Base-by-base conservation (phyloP, 2,329 filamentous ascomycete species). In the Cytospora mali region DNA sequence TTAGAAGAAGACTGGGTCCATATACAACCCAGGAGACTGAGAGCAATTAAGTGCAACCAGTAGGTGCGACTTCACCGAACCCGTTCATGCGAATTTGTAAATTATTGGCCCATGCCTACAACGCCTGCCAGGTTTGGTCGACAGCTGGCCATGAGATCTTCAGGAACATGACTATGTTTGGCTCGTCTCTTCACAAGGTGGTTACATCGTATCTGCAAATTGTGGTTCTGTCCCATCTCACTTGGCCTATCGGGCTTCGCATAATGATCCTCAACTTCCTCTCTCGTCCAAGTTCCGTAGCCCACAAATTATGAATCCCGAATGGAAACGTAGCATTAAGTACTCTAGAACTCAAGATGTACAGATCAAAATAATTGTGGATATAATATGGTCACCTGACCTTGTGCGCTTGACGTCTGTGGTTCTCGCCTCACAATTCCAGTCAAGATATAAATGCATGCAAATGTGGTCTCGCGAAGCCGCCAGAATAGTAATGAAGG, bases 201-300 rank as follows among this genome's bases (percentile, higher is more conserved):
- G 35, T 33, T 21, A n/a, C 16, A 13, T 33, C 9, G 11, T 52
- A 52, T 4, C 25, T 52, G 50, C 27, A 29, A 10, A 23, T n/a
- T 6, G 27, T n/a, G 7, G 27, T 29, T 25, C 23, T n/a, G 9
- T 49, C 29, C 21, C 35, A 10, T 6, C 2, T 61, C 49, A 18
- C 14, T 35, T 27, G 35, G 39, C 50, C 28, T 54, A 11, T 61
- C 58, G 58, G 50, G 50, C 14, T 29, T 52, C 39, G 5, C 28
- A 49, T n/a, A 23, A n/a, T n/a, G n/a, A n/a, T 51, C 58, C 21
- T 28, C 48, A 61, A 28, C 58, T 61, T 54, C 58, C 58, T 55
- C 51, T 61, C 51, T 55, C 10, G 49, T 31, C 51, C n/a, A 23
- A n/a, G 23, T n/a, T 6, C 11, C 14, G 58, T 61, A 52, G 49